Base-by-base conservation (phyloP, 176 grass and related monocot genomes). In the Saccharum officinarum region DNA sequence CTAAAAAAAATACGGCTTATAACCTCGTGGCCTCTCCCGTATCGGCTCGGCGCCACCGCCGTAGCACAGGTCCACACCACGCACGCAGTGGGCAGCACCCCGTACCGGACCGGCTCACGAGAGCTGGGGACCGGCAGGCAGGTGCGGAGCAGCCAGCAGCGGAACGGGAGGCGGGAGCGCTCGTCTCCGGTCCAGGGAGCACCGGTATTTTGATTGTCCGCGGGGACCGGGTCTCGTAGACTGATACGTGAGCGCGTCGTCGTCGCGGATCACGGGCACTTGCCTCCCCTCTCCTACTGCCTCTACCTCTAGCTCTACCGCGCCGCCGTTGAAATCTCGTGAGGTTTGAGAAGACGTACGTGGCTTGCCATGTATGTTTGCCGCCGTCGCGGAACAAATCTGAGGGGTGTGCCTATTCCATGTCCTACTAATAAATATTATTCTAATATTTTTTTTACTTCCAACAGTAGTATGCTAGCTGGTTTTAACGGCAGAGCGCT, bases 151-250 rank as follows among this genome's bases (percentile, higher is more conserved):
- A 8, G 44, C 4, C 41, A 18, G 72, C 70, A 18, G 47, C 25
- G 52, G 18, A 10, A 2, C 52, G 2, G 18, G 10, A 23, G 10
- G 7, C 73, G 9, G 73, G 46, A 73, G 26, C 13, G 64, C 66
- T 82, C 80, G 80, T 60, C 80, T 59, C 67, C 80, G 36, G 80
- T 55, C 80, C 68, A 71, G 80, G 66, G 80, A 40, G 34, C 79
- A 66, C 25, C 72, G 16, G 63, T 71, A 8, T 16, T 25, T 23
- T 64, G 28, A 28, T 28, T 28, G 61, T 38, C 26, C 23, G 22
- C 67, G 67, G 80, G 80, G 80, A 59, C 66, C 79, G 15, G 7
- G n/a, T n/a, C n/a, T n/a, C n/a, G n/a, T n/a, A n/a, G n/a, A n/a
- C n/a, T n/a, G n/a, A n/a, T n/a, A n/a, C 17, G 60, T 40, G 42